Percentiles rank a stretch among this genome's conserved stretches.
Evolutionary conservation across 2,329 filamentous ascomycete genomes (phyloP).

Genomic region (Biscogniauxia marginata): DNA sequence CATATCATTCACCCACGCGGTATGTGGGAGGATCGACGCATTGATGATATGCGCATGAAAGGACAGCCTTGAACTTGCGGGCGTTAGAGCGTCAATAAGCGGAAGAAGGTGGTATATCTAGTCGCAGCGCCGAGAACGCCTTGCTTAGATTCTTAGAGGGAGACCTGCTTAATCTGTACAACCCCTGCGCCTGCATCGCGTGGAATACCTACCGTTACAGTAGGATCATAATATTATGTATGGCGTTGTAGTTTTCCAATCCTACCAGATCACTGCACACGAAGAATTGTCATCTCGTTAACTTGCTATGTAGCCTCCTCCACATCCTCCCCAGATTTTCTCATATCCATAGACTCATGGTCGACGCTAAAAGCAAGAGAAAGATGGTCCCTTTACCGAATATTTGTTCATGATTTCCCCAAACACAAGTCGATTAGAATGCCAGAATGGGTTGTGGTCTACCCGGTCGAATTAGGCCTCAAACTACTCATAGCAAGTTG

Average conservation of each 20-base stretch:
- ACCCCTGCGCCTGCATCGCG: not conserved
- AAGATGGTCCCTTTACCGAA: not conserved
- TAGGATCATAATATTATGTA: not conserved
- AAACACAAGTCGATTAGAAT: not conserved
- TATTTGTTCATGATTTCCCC: not conserved
- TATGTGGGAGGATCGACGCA: not conserved
- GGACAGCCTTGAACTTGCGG: not conserved
- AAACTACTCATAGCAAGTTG: slow-evolving; percentile 15
- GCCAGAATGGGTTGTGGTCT: not conserved
- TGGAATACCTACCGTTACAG: not conserved
- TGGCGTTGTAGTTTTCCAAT: not conserved
- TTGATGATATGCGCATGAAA: not conserved
- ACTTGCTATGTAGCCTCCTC: not conserved
- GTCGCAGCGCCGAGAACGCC: not conserved
- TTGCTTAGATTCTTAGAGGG: not conserved
- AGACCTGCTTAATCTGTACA: not conserved
- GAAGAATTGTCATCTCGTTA: not conserved
- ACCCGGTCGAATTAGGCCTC: slow-evolving; percentile 12
- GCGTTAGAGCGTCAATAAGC: not conserved
- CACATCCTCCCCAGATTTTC: not conserved
- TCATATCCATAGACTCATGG: not conserved
- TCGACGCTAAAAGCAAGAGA: not conserved
- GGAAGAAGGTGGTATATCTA: not conserved
- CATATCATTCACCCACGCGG: not conserved
- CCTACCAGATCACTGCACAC: not conserved